Conservation (phyloP, 2,329 filamentous ascomycete genomes). For the Epichloe aotearoae region DNA sequence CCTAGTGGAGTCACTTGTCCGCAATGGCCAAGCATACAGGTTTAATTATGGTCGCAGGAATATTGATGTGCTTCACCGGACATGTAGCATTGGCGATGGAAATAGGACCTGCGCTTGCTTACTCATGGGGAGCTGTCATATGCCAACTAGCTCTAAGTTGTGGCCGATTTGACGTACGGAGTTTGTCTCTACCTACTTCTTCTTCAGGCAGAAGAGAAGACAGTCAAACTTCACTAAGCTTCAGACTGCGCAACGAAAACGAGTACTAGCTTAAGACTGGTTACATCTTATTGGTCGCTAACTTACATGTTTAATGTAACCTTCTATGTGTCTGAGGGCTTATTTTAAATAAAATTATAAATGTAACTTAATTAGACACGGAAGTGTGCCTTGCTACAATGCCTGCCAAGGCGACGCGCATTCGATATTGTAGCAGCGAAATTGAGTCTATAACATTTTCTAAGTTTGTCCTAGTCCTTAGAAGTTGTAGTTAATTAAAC, state of each 20-base stretch:
- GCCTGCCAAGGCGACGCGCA: not conserved
- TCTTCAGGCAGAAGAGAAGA: not conserved
- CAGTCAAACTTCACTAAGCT: not conserved
- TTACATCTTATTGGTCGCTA: no score
- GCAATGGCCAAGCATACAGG: constrained; percentile 5
- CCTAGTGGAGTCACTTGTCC: constrained; percentile 7
- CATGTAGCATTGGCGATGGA: constrained; percentile 8
- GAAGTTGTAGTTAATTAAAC: no score
- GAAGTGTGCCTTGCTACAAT: not conserved
- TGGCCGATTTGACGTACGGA: constrained; percentile 6
- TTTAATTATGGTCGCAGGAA: constrained; percentile 5
- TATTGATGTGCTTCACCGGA: constrained; percentile 6
- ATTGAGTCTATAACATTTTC: not conserved
- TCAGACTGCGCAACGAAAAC: not conserved
- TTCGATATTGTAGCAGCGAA: not conserved
- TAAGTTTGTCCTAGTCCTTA: no score
- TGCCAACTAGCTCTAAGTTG: constrained; percentile 8
- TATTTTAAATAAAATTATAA: not conserved
- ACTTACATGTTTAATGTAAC: no score
- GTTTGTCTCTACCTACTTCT: constrained; percentile 4
- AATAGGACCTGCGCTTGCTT: constrained; percentile 7
- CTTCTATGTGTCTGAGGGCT: no score
- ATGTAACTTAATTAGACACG: no score
- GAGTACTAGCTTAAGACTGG: not conserved
- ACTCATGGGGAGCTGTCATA: constrained; percentile 9